These are phyloP conservation scores for Harrya chromipes DNA, from an alignment of 768 basidiomycete genomes.

Conservation along the genomic window DNA sequence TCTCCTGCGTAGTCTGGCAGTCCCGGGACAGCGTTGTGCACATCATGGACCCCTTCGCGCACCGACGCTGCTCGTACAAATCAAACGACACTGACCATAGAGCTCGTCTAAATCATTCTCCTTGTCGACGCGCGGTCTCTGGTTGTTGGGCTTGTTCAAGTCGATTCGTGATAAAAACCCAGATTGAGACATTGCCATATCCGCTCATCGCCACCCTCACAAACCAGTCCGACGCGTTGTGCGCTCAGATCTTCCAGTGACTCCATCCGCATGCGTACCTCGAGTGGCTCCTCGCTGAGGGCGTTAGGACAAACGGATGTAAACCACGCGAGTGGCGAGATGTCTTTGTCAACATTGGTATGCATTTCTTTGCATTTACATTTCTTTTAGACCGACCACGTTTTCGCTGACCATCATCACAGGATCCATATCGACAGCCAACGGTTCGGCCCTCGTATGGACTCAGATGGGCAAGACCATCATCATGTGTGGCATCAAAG, in stretches of 20 bases:
- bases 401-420: neutral
- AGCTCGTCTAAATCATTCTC: too few species aligned
- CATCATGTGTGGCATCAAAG: slow-evolving; percentile 93
- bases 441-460: slow-evolving; percentile 91
- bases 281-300: slow-evolving; percentile 76
- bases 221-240: slow-evolving; percentile 23
- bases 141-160: too few species aligned
- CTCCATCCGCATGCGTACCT: slow-evolving; percentile 89
- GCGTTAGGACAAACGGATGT: slow-evolving; percentile 82
- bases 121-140: too few species aligned
- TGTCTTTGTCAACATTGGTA: slow-evolving; percentile 77
- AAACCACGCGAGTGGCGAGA: slow-evolving; percentile 67
- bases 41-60: too few species aligned
- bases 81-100: too few species aligned
- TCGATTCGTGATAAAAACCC: too few species aligned
- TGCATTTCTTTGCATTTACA: slow-evolving; percentile 31
- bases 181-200: too few species aligned
- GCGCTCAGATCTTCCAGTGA: slow-evolving; percentile 67
- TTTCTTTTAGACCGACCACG: too few species aligned
- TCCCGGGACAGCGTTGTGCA: too few species aligned
- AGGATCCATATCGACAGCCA: slow-evolving; percentile 94
- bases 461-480: slow-evolving; percentile 92
- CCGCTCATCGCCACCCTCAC: too few species aligned
- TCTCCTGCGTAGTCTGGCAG: too few species aligned
- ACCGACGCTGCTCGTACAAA: too few species aligned